Evolutionary conservation across 169 alveolate genomes (phyloP), one percentile per base, ranked within the genome.

Genomic region (Eimeria falciformis): DNA sequence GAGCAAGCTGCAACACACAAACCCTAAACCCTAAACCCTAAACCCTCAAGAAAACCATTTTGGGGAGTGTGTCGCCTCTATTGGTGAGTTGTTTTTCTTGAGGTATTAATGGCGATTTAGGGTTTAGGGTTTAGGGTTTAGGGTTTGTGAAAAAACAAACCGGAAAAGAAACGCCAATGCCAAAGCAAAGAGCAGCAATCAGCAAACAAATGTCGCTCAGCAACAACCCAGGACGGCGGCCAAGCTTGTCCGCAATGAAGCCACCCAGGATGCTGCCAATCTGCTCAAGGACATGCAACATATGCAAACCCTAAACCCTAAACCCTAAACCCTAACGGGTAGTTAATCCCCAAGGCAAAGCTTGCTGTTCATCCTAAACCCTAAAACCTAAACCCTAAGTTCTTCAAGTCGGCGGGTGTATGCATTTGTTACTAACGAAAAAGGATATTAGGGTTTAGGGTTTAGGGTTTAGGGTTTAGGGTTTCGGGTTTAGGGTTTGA

Each of bases 141-240:
- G n/a, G n/a, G n/a, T n/a, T n/a, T n/a, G n/a, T n/a, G n/a, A n/a
- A n/a, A 50, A 50, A 50, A 7, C 90, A 7, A 27, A 85, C 92
- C 84, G 58, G 23, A 50, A 27, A 62, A 7, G 79, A 29, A 23
- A 25, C 40, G 55, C 86, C 92, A 0, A 29, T 2, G n/a, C 77
- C 86, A 58, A 88, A 45, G 68, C 29, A 37, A 23, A 56, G 4
- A 33, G 73, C 9, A 40, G 73, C 93, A 0, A 69, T 23, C 4
- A 88, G 37, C 43, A 88, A 40, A 55, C 62, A 88, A 12, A 88
- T 5, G 88, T 88, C 93, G 21, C 82, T 55, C 43, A 73, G 81
- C 33, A 71, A 62, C 43, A 88, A 58, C 37, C 77, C 78, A 2
- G 62, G 47, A 4, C 82, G 82, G 23, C 93, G 75, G 14, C 93